Base-by-base conservation (phyloP, 768 basidiomycete genomes). In the Auricularia heimuer region DNA sequence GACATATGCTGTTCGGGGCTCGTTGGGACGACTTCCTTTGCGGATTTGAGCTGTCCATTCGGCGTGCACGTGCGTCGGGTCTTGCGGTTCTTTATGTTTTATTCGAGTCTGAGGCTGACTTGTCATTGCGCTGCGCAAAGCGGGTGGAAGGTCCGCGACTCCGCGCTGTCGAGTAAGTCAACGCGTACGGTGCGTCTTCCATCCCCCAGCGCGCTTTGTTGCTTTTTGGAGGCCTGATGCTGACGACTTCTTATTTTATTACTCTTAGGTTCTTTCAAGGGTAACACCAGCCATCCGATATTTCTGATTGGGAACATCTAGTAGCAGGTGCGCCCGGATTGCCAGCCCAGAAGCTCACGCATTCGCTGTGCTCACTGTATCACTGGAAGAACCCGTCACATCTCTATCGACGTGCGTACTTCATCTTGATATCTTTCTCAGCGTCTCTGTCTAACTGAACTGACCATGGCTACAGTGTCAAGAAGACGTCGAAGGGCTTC, bases 281-380 rank as follows among this genome's bases (percentile, higher is more conserved):
- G 67, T 36, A 78, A 77, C 58, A 79, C 78, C 12, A 79, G 77
- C 64, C 70, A 73, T 65, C 79, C 79, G 1, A 67, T 80, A 8
- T 70, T 79, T 0, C 61, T 79, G 21, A 72, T 80, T 39, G 78
- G 78, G 0, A 80, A 80, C 65, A 78, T n/a, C n/a, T n/a, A n/a
- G n/a, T 77, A 10, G 76, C 75, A 3, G 67, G 67, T 68, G n/a
- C 56, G 66, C 58, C 10, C 18, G 12, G 29, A 29, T 29, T 29
- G 29, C 29, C 29, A 29, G 29, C 29, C 29, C 24, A 12, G 4
- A 63, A 11, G 29, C 51, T 18, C 4, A 16, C 16, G 36, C 36
- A 7, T 7, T 64, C n/a, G 1, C 11, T n/a, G 11, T 12, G 6
- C 18, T 7, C 10, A 8, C n/a, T 18, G 7, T 54, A 7, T 7